Evolutionary conservation across 495 filamentous ascomycete genomes (phyloP).

Genomic region (Penicilliopsis zonata): DNA sequence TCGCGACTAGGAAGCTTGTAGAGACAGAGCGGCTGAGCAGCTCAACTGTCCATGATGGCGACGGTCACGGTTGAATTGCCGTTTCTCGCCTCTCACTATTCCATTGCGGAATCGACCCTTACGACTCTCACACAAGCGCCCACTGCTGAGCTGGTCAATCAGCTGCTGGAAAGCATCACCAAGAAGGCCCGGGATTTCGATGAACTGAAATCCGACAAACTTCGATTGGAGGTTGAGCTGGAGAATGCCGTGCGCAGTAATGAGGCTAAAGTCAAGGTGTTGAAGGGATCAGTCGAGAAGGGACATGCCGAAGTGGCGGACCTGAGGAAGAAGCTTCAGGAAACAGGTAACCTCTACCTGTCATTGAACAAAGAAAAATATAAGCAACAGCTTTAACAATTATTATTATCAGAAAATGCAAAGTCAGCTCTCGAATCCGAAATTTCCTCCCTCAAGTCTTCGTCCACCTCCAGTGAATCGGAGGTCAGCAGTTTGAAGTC

Average conservation of each 20-base stretch:
- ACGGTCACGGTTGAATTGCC: slow-evolving; percentile 59
- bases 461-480: slow-evolving; percentile 59
- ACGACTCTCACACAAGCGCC: slow-evolving; percentile 54
- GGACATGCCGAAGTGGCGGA: slow-evolving; percentile 67
- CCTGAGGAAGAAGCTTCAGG: slow-evolving; percentile 62
- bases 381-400: no score
- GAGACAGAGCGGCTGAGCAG: slow-evolving; percentile 3
- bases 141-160: slow-evolving; percentile 62
- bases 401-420: slow-evolving; percentile 52
- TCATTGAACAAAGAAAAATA: no score
- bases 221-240: slow-evolving; percentile 80
- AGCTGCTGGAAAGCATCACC: slow-evolving; percentile 53
- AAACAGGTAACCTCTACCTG: slow-evolving; percentile 65
- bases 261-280: slow-evolving; percentile 66
- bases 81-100: slow-evolving; percentile 65
- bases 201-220: slow-evolving; percentile 66
- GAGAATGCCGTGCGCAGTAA: slow-evolving; percentile 73
- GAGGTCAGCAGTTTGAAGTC: slow-evolving; percentile 65
- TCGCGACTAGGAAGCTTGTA: slow-evolving; percentile 1
- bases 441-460: slow-evolving; percentile 65
- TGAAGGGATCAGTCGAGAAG: slow-evolving; percentile 73
- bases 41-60: slow-evolving; percentile 52
- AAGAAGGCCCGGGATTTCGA: slow-evolving; percentile 72
- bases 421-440: slow-evolving; percentile 65
- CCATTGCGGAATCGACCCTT: slow-evolving; percentile 57